Base-by-base conservation (phyloP, 352 stramenopile genomes). In the Pythium folliculosum region DNA sequence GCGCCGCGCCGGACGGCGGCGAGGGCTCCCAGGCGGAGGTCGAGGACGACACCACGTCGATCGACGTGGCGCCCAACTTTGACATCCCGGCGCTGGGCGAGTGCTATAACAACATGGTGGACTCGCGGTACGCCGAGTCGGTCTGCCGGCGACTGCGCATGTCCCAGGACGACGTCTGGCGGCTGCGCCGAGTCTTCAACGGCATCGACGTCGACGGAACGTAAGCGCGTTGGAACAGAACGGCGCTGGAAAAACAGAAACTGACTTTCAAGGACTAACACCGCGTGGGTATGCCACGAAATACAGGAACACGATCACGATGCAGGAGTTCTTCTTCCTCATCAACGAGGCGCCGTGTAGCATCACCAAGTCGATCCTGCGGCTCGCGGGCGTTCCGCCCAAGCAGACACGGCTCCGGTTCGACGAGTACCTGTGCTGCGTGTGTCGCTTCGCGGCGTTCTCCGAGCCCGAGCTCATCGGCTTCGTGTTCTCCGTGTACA, bases 171-270 rank as follows among this genome's bases (percentile, higher is more conserved):
- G 59, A 65, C 32, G 48, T 65, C n/a, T 49, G 59, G 44, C 6
- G 10, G 3, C 59, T 65, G 9, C 25, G 30, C 9, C 48, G 49
- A 21, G n/a, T 45, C 14, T 65, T 65, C 38, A 57, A 65, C 37
- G 47, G 9, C 13, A 21, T 58, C n/a, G 59, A 65, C 37, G 45
- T 58, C 19, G 45, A 58, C 32, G 22, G 37, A 21, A 60, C 30
- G 53, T 60, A 48, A 32, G 50, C 25, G 19, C 19, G 3, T 60
- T 44, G 53, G 5, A 30, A 25, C 22, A 8, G 50, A 22, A 57
- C 22, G 17, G 13, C 1, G 17, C 9, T 21, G 8, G 12, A 14
- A 40, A 2, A 5, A 10, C 9, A 5, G 32, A 16, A 10, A 40
- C 35, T 5, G 35, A 40, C 12, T 16, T 40, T 13, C 12, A 1